Percentiles rank a stretch among this genome's conserved stretches.
phyloP scores from a whole-genome alignment of 495 filamentous ascomycete species.

The Aspergillus cavernicola region DNA sequence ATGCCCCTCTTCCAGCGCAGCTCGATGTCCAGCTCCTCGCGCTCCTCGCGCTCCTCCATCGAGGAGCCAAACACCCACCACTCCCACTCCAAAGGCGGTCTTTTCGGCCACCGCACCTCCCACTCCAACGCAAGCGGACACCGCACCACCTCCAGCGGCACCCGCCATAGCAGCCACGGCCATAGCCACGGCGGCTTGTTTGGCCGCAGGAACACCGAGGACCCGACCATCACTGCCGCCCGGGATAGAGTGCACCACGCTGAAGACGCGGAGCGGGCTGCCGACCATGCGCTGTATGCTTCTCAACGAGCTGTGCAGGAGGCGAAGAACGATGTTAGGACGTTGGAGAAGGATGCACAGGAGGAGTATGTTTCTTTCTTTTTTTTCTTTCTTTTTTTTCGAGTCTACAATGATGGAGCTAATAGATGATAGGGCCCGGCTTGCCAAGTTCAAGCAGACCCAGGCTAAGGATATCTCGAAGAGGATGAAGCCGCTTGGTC shows the following conservation, averaged over 20 bases:
- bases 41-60: constrained; percentile 5
- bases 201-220: constrained; percentile 33
- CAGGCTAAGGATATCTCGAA: constrained; percentile 61
- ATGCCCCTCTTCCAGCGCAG: constrained; percentile 32
- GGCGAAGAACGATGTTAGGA: constrained; percentile 59
- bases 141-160: constrained; percentile 21
- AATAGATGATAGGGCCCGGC: constrained; percentile 30
- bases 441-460: constrained; percentile 64
- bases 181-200: constrained; percentile 34
- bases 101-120: constrained; percentile 14
- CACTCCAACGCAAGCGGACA: constrained; percentile 9
- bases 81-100: neutral
- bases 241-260: constrained; percentile 50
- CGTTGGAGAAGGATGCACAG: constrained; percentile 58
- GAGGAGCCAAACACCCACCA: neutral
- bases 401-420: neutral
- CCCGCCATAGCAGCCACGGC: constrained; percentile 24
- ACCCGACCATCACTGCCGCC: constrained; percentile 55
- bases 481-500: constrained; percentile 61
- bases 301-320: constrained; percentile 55
- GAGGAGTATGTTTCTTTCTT: constrained; percentile 44
- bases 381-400: neutral
- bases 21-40: constrained; percentile 19
- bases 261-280: constrained; percentile 52
- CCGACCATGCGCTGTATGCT: constrained; percentile 55